Evolutionary conservation across 1,284 basidiomycete species (phyloP).

Genomic region (Grifola frondosa): DNA sequence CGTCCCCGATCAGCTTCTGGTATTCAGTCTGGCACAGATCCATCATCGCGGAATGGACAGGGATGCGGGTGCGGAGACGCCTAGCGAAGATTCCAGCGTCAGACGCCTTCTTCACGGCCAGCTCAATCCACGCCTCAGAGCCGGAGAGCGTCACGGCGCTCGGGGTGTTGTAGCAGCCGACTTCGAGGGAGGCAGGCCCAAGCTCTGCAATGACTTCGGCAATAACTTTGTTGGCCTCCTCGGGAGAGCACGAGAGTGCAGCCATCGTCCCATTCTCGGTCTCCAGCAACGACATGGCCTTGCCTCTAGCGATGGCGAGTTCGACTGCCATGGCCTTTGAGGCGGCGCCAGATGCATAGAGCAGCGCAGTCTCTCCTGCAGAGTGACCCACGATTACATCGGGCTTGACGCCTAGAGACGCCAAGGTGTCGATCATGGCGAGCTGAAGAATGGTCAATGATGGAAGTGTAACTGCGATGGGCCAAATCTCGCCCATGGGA

Average conservation of each 20-base stretch:
- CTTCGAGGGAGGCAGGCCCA: constrained; percentile 24
- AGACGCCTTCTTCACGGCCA: constrained; percentile 26
- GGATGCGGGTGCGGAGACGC: constrained; percentile 30
- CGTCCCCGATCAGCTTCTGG: constrained; percentile 18
- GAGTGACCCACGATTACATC: constrained; percentile 41
- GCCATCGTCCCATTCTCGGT: constrained; percentile 40
- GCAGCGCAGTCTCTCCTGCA: constrained; percentile 41
- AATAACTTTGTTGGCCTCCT: constrained; percentile 25
- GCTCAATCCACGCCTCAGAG: constrained; percentile 27
- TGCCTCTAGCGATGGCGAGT: constrained; percentile 39
- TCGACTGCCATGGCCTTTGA: constrained; percentile 38
- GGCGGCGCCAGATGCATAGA: constrained; percentile 43
- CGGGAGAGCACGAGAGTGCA: constrained; percentile 35
- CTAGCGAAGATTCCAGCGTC: constrained; percentile 32
- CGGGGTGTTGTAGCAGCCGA: constrained; percentile 39
- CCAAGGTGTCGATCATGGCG: constrained; percentile 41
- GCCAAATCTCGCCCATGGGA: constrained; percentile 33
- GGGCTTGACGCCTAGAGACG: constrained; percentile 34
- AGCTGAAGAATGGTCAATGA: constrained; percentile 45
- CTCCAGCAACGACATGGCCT: constrained; percentile 35
- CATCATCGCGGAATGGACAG: constrained; percentile 37
- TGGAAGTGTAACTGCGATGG: constrained; percentile 34
- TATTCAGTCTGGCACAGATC: constrained; percentile 31
- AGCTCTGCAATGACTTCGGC: constrained; percentile 11
- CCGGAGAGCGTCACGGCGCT: constrained; percentile 37